These are phyloP conservation scores for Dioscorea zingiberensis DNA, from an alignment of 106 monocot species.

Conservation along the genomic window DNA sequence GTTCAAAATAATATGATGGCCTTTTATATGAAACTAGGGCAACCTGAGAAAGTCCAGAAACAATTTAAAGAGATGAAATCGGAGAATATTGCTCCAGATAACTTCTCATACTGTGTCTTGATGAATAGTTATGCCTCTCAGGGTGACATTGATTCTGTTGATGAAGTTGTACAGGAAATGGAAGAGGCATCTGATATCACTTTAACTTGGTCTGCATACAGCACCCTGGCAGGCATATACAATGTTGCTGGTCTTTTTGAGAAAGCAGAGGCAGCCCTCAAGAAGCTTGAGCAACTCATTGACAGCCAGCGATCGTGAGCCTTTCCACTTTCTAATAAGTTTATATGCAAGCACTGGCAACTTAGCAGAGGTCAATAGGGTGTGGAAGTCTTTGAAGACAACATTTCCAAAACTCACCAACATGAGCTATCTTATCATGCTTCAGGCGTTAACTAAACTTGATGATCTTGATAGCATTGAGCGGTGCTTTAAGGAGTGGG, in stretches of 20 bases:
- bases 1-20: slow-evolving; percentile 45
- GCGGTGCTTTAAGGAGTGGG: slow-evolving; percentile 42
- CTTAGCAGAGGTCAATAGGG: slow-evolving; percentile 39
- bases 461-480: slow-evolving; percentile 26
- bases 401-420: slow-evolving; percentile 40
- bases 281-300: slow-evolving; percentile 44
- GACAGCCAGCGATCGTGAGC: slow-evolving; percentile 22
- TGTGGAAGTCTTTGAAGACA: slow-evolving; percentile 53
- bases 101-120: slow-evolving; percentile 45
- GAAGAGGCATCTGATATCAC: slow-evolving; percentile 15
- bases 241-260: slow-evolving; percentile 27
- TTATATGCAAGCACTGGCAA: slow-evolving; percentile 48
- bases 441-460: slow-evolving; percentile 45
- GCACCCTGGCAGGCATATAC: slow-evolving; percentile 53
- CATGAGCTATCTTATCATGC: slow-evolving; percentile 31
- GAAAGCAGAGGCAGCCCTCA: slow-evolving; percentile 49
- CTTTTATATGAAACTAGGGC: slow-evolving; percentile 30
- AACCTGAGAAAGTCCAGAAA: slow-evolving; percentile 26
- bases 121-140: slow-evolving; percentile 34
- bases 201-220: slow-evolving; percentile 45
- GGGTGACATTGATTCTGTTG: slow-evolving; percentile 42
- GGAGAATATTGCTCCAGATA: slow-evolving; percentile 27
- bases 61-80: slow-evolving; percentile 43
- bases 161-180: slow-evolving; percentile 37
- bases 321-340: slow-evolving; percentile 50